Evolutionary conservation across 2,329 filamentous ascomycete genomes (phyloP).

Genomic region (Microcera coccophila): DNA sequence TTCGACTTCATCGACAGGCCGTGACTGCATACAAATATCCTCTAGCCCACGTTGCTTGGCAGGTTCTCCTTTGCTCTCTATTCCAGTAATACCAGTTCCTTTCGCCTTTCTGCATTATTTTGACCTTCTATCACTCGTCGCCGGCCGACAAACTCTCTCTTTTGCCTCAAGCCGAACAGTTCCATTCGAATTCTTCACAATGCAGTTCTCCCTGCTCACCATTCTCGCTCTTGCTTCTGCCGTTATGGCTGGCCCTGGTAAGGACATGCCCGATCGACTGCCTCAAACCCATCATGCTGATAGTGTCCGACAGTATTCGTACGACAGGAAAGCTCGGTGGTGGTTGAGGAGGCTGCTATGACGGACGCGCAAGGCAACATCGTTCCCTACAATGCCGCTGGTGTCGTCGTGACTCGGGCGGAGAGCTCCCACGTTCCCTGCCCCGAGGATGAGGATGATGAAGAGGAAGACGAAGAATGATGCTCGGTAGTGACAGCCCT

Average conservation of each 20-base stretch:
- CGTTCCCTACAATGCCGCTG: constrained; percentile 41
- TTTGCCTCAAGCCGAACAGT: constrained; percentile 2
- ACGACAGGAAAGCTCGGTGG: constrained; percentile 15
- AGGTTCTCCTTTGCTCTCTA: constrained; percentile 15
- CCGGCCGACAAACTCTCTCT: constrained; percentile 46
- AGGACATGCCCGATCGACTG: too few relatives aligned
- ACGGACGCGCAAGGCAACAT: constrained; percentile 42
- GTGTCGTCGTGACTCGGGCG: too few relatives aligned
- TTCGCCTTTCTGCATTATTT: constrained; percentile 7
- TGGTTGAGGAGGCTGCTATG: constrained; percentile 44
- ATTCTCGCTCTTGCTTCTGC: constrained; percentile 45
- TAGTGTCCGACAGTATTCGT: too few relatives aligned
- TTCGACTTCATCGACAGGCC: too few relatives aligned
- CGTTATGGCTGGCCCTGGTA: constrained; percentile 40
- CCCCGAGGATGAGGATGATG: too few relatives aligned
- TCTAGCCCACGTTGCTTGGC: background rate
- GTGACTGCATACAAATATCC: constrained; percentile 16
- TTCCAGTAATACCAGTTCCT: constrained; percentile 11
- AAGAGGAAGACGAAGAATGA: too few relatives aligned
- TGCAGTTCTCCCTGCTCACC: constrained; percentile 50
- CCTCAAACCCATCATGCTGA: too few relatives aligned
- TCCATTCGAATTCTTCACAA: constrained; percentile 38
- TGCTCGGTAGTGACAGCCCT: too few relatives aligned
- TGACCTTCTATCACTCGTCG: constrained; percentile 38
- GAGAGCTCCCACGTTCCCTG: too few relatives aligned